phyloP scores from a whole-genome alignment of 352 stramenopile genomes.

The Phytophthora kernoviae region DNA sequence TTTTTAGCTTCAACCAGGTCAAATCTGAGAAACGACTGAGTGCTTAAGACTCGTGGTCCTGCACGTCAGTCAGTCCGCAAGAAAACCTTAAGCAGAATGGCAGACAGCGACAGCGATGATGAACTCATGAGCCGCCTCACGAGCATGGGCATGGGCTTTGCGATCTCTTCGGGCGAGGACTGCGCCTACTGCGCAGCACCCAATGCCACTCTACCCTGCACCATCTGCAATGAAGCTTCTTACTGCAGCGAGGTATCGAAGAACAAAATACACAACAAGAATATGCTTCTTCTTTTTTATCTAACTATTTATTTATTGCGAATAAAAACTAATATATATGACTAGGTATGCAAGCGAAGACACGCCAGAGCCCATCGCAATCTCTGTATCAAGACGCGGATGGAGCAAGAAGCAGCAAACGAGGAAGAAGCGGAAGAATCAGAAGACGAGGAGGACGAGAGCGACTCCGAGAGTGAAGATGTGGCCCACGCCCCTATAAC shows the following conservation, averaged over 20 bases:
- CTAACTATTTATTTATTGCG: no score
- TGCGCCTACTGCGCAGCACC: slow-evolving; percentile 76
- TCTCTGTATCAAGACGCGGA: slow-evolving; percentile 71
- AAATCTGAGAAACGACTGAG: slow-evolving; percentile 2
- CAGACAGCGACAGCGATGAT: slow-evolving; percentile 88
- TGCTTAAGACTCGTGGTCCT: not conserved
- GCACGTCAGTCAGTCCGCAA: slow-evolving; percentile 12
- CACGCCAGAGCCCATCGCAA: slow-evolving; percentile 75
- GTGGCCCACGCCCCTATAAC: slow-evolving; percentile 29
- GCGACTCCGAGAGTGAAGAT: slow-evolving; percentile 73
- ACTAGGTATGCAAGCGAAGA: slow-evolving; percentile 68
- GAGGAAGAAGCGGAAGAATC: slow-evolving; percentile 57
- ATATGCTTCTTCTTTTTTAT: not conserved
- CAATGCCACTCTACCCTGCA: slow-evolving; percentile 61
- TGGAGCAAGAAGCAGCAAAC: slow-evolving; percentile 66
- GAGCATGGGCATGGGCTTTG: slow-evolving; percentile 40
- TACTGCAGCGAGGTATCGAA: slow-evolving; percentile 74
- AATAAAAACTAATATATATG: slow-evolving; percentile 1
- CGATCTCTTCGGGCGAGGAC: slow-evolving; percentile 42
- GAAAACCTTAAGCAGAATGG: slow-evolving; percentile 37
- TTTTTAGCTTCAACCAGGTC: not conserved
- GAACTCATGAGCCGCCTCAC: slow-evolving; percentile 83
- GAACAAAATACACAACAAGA: not conserved
- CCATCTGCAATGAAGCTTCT: slow-evolving; percentile 64
- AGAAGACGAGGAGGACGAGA: slow-evolving; percentile 56